Evolutionary conservation across 345 rosid genomes (phyloP).

Genomic region (Acer negundo): DNA sequence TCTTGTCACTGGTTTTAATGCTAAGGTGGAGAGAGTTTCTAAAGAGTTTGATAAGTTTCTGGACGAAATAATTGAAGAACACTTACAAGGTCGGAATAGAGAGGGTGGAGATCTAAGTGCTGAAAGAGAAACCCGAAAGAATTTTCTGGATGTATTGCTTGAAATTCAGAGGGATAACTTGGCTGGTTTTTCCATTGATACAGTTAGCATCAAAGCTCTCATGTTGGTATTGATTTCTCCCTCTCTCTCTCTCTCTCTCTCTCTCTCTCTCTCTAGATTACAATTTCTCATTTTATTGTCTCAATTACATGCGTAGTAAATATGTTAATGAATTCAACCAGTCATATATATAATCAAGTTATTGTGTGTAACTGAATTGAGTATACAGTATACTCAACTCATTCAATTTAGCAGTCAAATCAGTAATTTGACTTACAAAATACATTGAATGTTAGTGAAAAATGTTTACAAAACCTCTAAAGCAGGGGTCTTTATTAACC

Average conservation of each 20-base stretch:
- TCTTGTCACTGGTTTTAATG: constrained; percentile 10
- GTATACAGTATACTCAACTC: no score
- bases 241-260: neutral
- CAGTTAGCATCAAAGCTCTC: constrained; percentile 39
- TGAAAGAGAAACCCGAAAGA: neutral
- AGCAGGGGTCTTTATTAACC: no score
- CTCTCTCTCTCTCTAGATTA: no score
- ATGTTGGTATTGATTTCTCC: constrained; percentile 36
- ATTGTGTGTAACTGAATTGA: no score
- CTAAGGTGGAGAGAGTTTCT: constrained; percentile 7
- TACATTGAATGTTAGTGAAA: no score
- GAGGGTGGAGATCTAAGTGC: neutral
- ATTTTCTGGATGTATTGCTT: constrained; percentile 38
- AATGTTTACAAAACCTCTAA: no score
- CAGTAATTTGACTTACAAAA: no score
- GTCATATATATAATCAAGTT: no score
- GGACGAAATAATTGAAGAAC: constrained; percentile 14
- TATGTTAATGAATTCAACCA: no score
- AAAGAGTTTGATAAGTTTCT: constrained; percentile 16
- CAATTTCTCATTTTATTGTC: no score
- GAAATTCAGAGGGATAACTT: constrained; percentile 33
- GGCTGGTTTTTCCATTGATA: constrained; percentile 30
- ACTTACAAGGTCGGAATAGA: neutral
- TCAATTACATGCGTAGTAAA: no score
- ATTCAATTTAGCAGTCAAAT: no score